Base-by-base conservation (phyloP, 2,329 filamentous ascomycete genomes). In the Alternaria sp. region DNA sequence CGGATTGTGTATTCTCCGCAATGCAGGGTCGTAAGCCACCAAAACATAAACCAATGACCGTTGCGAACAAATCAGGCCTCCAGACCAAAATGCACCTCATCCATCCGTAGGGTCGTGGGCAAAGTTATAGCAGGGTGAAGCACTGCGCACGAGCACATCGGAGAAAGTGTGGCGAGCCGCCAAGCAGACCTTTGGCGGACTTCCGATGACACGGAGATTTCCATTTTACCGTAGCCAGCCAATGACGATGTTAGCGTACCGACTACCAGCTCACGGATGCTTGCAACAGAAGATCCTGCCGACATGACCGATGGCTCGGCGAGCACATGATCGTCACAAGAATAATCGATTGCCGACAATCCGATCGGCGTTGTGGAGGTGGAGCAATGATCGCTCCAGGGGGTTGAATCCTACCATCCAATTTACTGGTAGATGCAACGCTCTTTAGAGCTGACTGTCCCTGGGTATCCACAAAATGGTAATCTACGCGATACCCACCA, bases 331-430 rank as follows among this genome's bases (percentile, higher is more conserved):
- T 34, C 47, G 34, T 49, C 43, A 41, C n/a, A 32, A 36, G 32
- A 49, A 49, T 12, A 7, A 34, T n/a, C 18, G 18, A 49, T 36
- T 32, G 47, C 30, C 18, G 30, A 36, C 4, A 9, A 42, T 42
- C 14, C 47, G 30, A 49, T 36, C 47, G 30, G 47, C 18, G 24
- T 49, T 49, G 47, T 20, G 47, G 47, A 12, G 43, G 16, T 49
- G 47, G 47, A 49, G 47, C 20, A 49, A 26, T 49, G 47, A 49
- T 49, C 20, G 47, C 47, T 36, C 36, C 32, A 49, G 42, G 49
- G 49, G 49, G 34, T 42, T 42, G 36, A 24, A 52, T 49, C 30
- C 18, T 28, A 18, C 16, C 24, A 28, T 46, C 42, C 6, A 44
- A 11, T 30, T 0, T 36, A 16, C 47, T 16, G 30, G 30, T 36